Base-by-base conservation (phyloP, 2,329 filamentous ascomycete species). In the Aspergillus chevalieri region DNA sequence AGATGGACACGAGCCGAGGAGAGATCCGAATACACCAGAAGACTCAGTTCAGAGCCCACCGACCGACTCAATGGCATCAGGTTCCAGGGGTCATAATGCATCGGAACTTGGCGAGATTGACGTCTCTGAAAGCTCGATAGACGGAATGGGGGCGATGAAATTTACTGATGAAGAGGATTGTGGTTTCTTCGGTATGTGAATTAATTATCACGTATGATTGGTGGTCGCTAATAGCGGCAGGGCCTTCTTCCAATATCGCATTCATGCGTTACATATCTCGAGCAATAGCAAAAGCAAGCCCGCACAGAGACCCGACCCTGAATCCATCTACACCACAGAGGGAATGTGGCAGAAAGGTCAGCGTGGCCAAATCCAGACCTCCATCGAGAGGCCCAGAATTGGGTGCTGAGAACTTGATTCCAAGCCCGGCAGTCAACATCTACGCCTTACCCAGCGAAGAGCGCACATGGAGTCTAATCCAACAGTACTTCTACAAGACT, bases 141-240 rank as follows among this genome's bases (percentile, higher is more conserved):
- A 70, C 58, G 67, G 58, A 19, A 73, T 69, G 61, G 65, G 61
- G 10, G 62, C 63, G 10, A 62, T 65, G 21, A 63, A 57, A 1
- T 70, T 72, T 38, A 63, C 66, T 1, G 60, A 70, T 42, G 69
- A 72, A 44, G 61, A 67, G 42, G 65, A 68, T 26, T 65, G 57
- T 3, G 66, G 62, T 6, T 70, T 65, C 47, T 69, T 70, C 45
- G 71, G 69, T 62, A 55, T n/a, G 26, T 4, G 7, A 19, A 21
- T n/a, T 24, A 8, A 2, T 8, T 28, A 19, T 30, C 12, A 41
- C 10, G 2, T 3, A 10, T 10, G 17, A 7, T 15, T 33, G 6
- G 21, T 47, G 19, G 33, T 12, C 15, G 46, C 39, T 51, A 30
- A 50, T 5, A 9, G 3, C 14, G 0, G 4, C 9, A 62, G 60